phyloP scores from a whole-genome alignment of 306 rosid genomes.

The Fragaria iinumae region DNA sequence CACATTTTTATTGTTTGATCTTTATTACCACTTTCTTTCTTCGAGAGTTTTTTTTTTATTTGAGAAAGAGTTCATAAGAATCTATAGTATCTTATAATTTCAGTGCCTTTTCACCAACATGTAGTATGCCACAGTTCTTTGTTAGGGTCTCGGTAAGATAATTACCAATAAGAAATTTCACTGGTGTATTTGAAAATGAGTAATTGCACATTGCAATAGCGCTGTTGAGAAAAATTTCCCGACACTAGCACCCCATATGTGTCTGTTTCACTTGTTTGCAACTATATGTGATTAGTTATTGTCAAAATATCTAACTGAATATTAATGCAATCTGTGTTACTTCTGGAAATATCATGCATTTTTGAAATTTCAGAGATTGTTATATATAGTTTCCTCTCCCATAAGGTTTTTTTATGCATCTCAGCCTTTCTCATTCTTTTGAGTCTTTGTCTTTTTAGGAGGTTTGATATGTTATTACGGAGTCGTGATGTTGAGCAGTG shows the following conservation, averaged over 20 bases:
- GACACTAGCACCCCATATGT: neutral
- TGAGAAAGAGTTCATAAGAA: neutral
- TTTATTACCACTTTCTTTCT: neutral
- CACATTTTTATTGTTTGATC: neutral
- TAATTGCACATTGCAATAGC: neutral
- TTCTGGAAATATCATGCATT: neutral
- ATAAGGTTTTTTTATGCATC: neutral
- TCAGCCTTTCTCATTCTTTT: neutral
- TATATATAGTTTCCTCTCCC: neutral
- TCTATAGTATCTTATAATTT: neutral
- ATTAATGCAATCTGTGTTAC: neutral
- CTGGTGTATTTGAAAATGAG: neutral
- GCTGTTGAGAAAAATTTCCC: neutral
- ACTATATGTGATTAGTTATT: neutral
- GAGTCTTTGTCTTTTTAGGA: conserved; percentile 41
- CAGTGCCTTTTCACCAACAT: neutral
- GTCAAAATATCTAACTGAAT: neutral
- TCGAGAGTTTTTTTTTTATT: neutral
- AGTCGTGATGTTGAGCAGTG: conserved; percentile 82
- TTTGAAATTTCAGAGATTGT: neutral
- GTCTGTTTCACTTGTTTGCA: neutral
- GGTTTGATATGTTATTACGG: conserved; percentile 69
- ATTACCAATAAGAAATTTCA: neutral
- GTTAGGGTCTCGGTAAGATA: neutral
- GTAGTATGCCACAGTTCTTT: neutral